Base-by-base conservation (phyloP, 2,329 filamentous ascomycete genomes). In the Sporothrix schenckii region DNA sequence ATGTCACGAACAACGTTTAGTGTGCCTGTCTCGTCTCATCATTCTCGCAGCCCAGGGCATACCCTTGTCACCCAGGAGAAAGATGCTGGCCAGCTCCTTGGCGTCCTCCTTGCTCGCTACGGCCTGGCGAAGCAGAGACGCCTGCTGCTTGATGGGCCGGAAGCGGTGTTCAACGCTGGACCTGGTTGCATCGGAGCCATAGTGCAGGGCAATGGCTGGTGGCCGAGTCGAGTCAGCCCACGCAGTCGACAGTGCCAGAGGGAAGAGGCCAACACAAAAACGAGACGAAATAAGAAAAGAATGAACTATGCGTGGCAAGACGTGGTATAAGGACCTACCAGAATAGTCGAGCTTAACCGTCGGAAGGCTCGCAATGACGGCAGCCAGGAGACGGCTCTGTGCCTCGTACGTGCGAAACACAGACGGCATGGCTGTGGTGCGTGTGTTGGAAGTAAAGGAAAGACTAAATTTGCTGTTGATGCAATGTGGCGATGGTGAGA, bases 361-460 rank as follows among this genome's bases (percentile, higher is more conserved):
- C 0, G 84, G 84, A 69, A 86, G 83, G 2, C 87, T 86, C 0
- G 87, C 88, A 0, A 90, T 79, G 30, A 90, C 84, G 5, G 88
- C 88, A 1, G 87, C 84, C 2, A 90, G 80, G 49, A 90, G 84
- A 60, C 88, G 87, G 24, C 84, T 83, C 73, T 87, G 86, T 0
- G 85, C 82, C 77, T 90, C 87, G 76, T 87, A 88, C 2, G 81
- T 83, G 72, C 84, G 86, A 80, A 89, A 90, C 74, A 87, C 89
- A 16, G 85, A 82, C 69, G 84, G 80, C 85, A 87, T 74, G 14
- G 30, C 72, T 50, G 21, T 34, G n/a, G 16, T 61, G 21, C 30
- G 3, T 14, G 52, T 49, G 47, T 10, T 30, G 24, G 21, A 16
- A 16, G 30, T 16, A 24, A 58, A 30, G n/a, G 10, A 9, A 16